Evolutionary conservation across 805 yeast species (phyloP), one percentile per base, ranked within the genome.

Genomic region (Metschnikowia shivogae): DNA sequence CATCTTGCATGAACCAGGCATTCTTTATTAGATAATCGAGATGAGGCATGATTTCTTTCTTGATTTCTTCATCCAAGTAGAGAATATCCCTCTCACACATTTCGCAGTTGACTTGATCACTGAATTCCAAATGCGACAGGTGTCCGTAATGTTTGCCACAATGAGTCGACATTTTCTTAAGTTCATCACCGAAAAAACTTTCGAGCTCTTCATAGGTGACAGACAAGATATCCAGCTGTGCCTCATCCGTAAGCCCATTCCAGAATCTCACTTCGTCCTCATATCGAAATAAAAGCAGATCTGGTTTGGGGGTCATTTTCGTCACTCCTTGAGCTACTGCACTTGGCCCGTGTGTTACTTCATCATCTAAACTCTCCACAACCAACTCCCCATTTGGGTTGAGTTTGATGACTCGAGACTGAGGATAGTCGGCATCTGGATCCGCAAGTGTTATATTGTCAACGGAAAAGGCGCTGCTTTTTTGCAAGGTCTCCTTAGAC

Each of bases 301-400:
- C 44, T 29, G 35, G 45, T 37, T 37, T 43, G 17, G 44, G 45
- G 11, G 13, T 12, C 26, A 22, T 6, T 22, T 7, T 22, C 6
- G 26, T 22, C 26, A 22, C 26, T 22, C 8, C 26, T 22, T 22
- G 26, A 22, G 26, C 6, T 22, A 22, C 26, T 22, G 8, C 26
- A 6, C 8, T 7, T 7, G 6, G 26, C 8, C 26, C 26, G 44
- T 45, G 3, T 45, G 39, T 14, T 42, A 33, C 26, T n/a, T 59
- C 61, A 34, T 65, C 68, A 13, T 69, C 73, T 41, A 80, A 58
- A 42, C 78, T 73, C 54, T 85, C 84, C 20, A 87, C 89, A 39
- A 86, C 77, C 5, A 86, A 85, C 53, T 84, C 87, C 6, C 95
- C 95, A 59, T 86, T 84, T 4, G 82, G 76, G 3, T 78, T 85